These are phyloP conservation scores for Aspergillus kassunensis DNA, from an alignment of 495 filamentous ascomycete genomes.

Conservation along the genomic window DNA sequence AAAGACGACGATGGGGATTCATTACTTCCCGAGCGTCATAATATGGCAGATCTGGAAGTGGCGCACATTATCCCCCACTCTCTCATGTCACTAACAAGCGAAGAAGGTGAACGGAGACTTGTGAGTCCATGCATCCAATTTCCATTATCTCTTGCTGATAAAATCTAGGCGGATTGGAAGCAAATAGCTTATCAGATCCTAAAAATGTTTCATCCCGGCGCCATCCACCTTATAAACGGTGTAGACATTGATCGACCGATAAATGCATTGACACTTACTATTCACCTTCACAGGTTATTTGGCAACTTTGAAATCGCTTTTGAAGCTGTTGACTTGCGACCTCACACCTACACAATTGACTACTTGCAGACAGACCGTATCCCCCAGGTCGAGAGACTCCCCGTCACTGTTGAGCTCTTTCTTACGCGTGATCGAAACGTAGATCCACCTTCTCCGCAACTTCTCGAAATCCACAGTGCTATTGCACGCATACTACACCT, in stretches of 20 bases:
- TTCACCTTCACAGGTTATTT: constrained; percentile 22
- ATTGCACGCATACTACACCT: constrained; percentile 35
- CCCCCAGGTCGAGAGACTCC: constrained; percentile 1
- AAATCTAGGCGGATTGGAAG: constrained; percentile 17
- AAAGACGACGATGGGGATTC: constrained; percentile 12
- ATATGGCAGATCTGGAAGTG: constrained; percentile 6
- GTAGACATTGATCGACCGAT: constrained; percentile 14
- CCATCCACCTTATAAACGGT: constrained; percentile 15
- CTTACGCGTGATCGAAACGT: constrained; percentile 23
- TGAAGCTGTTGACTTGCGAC: constrained; percentile 13
- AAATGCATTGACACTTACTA: constrained; percentile 23
- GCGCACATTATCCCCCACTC: constrained; percentile 14
- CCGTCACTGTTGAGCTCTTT: constrained; percentile 23
- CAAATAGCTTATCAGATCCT: constrained; percentile 20
- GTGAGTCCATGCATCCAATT: not conserved
- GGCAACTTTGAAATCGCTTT: constrained; percentile 25
- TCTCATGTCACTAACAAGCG: not conserved
- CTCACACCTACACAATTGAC: constrained; percentile 24
- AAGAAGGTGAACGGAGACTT: not conserved
- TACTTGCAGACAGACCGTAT: constrained; percentile 17
- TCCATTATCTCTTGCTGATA: not conserved
- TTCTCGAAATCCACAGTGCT: constrained; percentile 28
- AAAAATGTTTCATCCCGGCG: constrained; percentile 21
- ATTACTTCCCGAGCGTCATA: constrained; percentile 1
- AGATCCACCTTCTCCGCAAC: constrained; percentile 27